These are phyloP conservation scores for Penicillium desertorum DNA, from an alignment of 495 filamentous ascomycete genomes.

Conservation along the genomic window DNA sequence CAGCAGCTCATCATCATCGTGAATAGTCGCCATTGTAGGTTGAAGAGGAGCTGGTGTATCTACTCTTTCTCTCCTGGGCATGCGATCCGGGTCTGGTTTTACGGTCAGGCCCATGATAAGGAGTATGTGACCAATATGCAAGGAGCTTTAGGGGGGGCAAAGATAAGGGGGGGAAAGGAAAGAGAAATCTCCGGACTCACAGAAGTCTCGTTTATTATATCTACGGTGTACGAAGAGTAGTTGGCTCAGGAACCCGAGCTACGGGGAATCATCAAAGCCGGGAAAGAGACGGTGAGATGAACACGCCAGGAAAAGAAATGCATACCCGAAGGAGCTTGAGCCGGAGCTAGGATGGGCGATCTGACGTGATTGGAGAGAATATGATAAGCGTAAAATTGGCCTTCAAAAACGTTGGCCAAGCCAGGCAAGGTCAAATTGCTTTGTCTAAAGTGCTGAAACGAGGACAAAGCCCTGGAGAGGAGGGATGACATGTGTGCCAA, in stretches of 20 bases:
- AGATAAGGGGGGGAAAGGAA: constrained; percentile 15
- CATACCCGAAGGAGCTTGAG: constrained; percentile 12
- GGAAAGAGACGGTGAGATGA: constrained; percentile 27
- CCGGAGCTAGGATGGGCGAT: constrained; percentile 2
- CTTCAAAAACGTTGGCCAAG: neutral
- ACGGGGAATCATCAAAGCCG: constrained; percentile 16
- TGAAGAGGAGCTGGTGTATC: neutral
- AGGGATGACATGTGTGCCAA: neutral
- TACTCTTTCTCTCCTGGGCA: neutral
- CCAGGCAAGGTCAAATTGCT: neutral
- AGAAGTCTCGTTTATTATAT: constrained; percentile 10
- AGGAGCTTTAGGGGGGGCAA: constrained; percentile 4
- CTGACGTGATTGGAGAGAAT: constrained; percentile 13
- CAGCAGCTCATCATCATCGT: constrained; percentile 64
- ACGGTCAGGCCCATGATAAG: constrained; percentile 18
- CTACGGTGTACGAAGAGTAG: constrained; percentile 5
- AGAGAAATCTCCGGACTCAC: constrained; percentile 14
- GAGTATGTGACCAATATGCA: constrained; percentile 3
- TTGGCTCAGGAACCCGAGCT: constrained; percentile 8
- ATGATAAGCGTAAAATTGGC: constrained; percentile 20
- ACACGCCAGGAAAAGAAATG: constrained; percentile 1
- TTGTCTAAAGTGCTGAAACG: neutral
- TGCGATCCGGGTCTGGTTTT: constrained; percentile 12
- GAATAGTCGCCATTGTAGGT: constrained; percentile 47
- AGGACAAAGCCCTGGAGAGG: neutral